Conservation (phyloP, 352 stramenopile genomes). For the Phytophthora constricta region DNA sequence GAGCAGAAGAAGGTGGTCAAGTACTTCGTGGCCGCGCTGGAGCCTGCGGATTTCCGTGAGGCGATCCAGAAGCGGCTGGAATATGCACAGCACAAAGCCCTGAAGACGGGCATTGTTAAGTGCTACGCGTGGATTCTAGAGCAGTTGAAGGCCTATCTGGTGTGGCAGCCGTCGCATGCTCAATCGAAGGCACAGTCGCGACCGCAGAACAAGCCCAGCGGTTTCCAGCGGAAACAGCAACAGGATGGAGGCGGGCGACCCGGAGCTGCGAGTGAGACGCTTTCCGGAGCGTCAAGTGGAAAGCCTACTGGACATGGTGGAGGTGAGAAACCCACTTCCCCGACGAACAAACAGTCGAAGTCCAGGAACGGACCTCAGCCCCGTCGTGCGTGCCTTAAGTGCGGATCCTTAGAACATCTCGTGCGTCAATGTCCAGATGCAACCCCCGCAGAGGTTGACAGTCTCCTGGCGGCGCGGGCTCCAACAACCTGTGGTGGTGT, state of each 20-base stretch:
- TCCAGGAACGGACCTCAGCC: not conserved
- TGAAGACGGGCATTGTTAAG: not conserved
- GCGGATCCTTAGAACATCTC: not conserved
- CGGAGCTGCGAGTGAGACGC: too few relatives aligned
- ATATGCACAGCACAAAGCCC: slow-evolving; percentile 1
- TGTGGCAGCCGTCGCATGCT: not conserved
- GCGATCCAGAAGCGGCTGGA: not conserved
- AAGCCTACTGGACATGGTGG: too few relatives aligned
- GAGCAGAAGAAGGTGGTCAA: slow-evolving; percentile 9
- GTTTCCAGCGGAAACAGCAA: too few relatives aligned
- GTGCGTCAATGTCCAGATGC: not conserved
- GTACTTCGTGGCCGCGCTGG: slow-evolving; percentile 1
- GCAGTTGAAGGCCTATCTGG: not conserved
- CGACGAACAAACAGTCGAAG: too few relatives aligned
- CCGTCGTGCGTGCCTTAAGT: not conserved
- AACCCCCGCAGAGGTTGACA: not conserved
- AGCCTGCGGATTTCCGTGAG: not conserved
- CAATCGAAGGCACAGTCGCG: not conserved
- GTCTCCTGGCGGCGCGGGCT: not conserved
- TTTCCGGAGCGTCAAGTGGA: too few relatives aligned
- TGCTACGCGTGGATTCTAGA: slow-evolving; percentile 1
- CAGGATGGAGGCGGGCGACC: too few relatives aligned
- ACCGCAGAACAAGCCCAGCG: too few relatives aligned
- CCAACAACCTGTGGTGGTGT: too few relatives aligned
- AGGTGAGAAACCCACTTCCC: too few relatives aligned